A percentile compares a stretch with the other conserved stretches of the same genome.
Conservation (phyloP, 2,329 filamentous ascomycete species). For the Penicillium sp. region DNA sequence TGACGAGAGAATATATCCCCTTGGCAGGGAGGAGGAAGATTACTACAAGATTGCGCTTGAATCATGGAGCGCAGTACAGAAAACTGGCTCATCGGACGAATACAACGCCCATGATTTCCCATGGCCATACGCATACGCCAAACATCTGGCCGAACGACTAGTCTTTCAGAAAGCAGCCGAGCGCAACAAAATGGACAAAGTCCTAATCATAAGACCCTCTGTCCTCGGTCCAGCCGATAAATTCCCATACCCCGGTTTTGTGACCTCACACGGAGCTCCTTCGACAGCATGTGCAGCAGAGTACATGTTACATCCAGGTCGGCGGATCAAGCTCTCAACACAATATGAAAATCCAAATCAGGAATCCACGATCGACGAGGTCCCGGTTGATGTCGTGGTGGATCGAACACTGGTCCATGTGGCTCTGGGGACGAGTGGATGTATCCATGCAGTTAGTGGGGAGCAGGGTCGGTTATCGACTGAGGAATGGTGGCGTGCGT, state of each 20-base stretch:
- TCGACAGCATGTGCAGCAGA: slow-evolving; percentile 21
- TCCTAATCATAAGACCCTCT: slow-evolving; percentile 27
- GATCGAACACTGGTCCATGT: slow-evolving; percentile 23
- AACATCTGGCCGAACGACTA: slow-evolving; percentile 15
- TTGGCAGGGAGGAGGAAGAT: slow-evolving; percentile 11
- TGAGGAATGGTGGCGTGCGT: slow-evolving; percentile 24
- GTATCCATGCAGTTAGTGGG: slow-evolving; percentile 25
- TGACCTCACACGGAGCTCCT: slow-evolving; percentile 18
- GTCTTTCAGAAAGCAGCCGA: slow-evolving; percentile 18
- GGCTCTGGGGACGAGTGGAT: slow-evolving; percentile 19
- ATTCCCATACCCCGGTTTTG: slow-evolving; percentile 24
- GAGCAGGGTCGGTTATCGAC: slow-evolving; percentile 18
- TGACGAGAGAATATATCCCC: slow-evolving; percentile 20
- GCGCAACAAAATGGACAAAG: slow-evolving; percentile 17
- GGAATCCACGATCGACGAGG: slow-evolving; percentile 26
- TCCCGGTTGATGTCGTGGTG: slow-evolving; percentile 28
- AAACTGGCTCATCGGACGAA: slow-evolving; percentile 31
- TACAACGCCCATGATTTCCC: slow-evolving; percentile 23
- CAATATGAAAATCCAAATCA: slow-evolving; percentile 19
- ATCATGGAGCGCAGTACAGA: slow-evolving; percentile 20
- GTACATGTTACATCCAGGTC: slow-evolving; percentile 23
- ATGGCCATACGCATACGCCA: slow-evolving; percentile 5
- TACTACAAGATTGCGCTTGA: slow-evolving; percentile 12
- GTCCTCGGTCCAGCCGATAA: slow-evolving; percentile 25
- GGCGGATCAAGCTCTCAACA: slow-evolving; percentile 17